Percentiles rank a stretch among this genome's conserved stretches.
Conservation (phyloP, 2,329 filamentous ascomycete species). For the Uncinocarpus reesii region DNA sequence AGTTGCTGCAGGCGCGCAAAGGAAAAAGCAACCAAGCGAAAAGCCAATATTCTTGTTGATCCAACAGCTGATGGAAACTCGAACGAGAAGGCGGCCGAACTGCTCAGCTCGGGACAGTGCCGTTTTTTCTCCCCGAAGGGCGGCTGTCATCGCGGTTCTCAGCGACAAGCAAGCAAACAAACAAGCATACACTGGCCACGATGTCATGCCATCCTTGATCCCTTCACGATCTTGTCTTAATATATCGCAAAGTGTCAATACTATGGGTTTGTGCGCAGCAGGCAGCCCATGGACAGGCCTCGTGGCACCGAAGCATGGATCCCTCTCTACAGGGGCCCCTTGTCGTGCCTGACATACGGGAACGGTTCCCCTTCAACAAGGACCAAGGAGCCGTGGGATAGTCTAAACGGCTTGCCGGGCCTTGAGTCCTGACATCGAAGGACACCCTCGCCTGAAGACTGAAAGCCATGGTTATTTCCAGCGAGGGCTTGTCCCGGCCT, state of each 20-base stretch:
- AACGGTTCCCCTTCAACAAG: constrained; percentile 5
- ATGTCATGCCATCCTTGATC: constrained; percentile 5
- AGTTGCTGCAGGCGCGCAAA: no score
- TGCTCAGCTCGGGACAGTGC: no score
- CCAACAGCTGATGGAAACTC: no score
- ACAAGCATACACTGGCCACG: constrained; percentile 1
- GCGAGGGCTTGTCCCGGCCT: background rate
- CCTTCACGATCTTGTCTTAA: background rate
- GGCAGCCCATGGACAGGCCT: constrained; percentile 7
- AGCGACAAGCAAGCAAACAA: constrained; percentile 1
- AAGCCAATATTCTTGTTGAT: no score
- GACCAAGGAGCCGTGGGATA: constrained; percentile 1
- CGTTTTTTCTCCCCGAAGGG: no score
- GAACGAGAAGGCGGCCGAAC: no score
- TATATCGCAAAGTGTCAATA: background rate
- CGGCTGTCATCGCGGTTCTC: no score
- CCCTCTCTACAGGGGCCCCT: background rate
- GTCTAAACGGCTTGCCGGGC: constrained; percentile 7
- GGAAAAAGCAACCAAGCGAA: no score
- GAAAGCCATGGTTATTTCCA: background rate
- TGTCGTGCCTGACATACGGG: constrained; percentile 12
- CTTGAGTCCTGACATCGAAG: constrained; percentile 4
- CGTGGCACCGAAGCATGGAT: constrained; percentile 7
- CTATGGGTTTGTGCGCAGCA: background rate
- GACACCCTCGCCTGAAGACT: background rate